A percentile compares a stretch with the other conserved stretches of the same genome.
phyloP scores from a whole-genome alignment of 2,329 filamentous ascomycete genomes.

The Talaromyces sp. region DNA sequence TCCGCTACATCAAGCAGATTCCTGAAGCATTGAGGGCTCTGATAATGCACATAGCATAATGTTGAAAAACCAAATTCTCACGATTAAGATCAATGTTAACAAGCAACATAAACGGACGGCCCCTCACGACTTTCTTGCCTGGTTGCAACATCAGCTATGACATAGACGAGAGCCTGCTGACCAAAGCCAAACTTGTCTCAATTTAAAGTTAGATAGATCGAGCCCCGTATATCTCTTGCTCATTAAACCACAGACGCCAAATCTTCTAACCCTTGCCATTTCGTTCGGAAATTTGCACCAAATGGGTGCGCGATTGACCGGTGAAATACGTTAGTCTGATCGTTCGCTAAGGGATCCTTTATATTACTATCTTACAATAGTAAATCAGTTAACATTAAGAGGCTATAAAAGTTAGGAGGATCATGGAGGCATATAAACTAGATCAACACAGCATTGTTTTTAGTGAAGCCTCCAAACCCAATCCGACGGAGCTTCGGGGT shows the following conservation, averaged over 20 bases:
- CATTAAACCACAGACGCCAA: not conserved
- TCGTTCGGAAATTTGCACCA: not conserved
- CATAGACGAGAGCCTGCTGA: not conserved
- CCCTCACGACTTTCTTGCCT: not conserved
- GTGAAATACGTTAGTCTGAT: too few species aligned
- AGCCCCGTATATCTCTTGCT: not conserved
- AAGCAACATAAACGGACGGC: not conserved
- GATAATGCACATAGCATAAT: not conserved
- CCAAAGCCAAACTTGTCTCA: not conserved
- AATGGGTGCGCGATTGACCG: too few species aligned
- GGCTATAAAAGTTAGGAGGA: too few species aligned
- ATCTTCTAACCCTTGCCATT: not conserved
- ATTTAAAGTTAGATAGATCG: not conserved
- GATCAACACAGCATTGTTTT: too few species aligned
- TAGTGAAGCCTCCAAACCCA: too few species aligned
- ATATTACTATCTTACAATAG: too few species aligned
- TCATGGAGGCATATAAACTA: too few species aligned
- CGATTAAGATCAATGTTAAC: not conserved
- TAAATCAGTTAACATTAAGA: too few species aligned
- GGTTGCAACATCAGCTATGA: not conserved
- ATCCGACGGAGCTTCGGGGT: too few species aligned
- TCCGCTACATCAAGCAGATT: not conserved
- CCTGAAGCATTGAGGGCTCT: not conserved
- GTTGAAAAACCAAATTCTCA: not conserved
- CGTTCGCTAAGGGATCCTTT: too few species aligned